These are phyloP conservation scores for Sugiyamaella novakii DNA, from an alignment of 1,139 yeast genomes.

Conservation along the genomic window DNA sequence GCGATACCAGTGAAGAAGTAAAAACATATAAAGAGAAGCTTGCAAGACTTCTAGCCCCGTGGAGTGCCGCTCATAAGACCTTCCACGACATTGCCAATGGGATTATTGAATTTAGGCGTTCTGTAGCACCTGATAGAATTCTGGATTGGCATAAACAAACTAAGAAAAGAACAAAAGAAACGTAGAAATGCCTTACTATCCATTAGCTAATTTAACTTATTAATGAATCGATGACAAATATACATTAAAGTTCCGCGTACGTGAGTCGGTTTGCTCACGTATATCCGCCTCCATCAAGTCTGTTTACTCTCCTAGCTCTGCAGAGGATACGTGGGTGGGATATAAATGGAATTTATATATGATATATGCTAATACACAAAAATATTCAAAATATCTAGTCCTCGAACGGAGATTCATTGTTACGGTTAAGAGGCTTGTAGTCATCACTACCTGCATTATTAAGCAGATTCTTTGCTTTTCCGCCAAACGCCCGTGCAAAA, in stretches of 20 bases:
- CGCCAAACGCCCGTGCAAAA: conserved; percentile 12
- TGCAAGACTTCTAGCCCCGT: conserved; percentile 8
- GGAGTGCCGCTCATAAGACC: conserved; percentile 3
- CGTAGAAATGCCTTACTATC: too few species aligned
- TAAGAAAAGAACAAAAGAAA: conserved; percentile 2
- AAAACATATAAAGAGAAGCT: conserved; percentile 29
- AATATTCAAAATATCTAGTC: neutral
- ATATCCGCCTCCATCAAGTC: too few species aligned
- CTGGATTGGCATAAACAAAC: conserved; percentile 17
- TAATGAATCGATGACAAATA: conserved; percentile 1
- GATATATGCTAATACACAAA: neutral
- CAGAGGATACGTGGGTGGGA: too few species aligned
- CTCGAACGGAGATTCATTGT: conserved; percentile 11
- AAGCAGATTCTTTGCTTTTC: neutral
- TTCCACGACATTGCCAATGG: conserved; percentile 25
- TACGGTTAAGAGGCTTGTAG: conserved; percentile 17
- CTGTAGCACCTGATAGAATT: conserved; percentile 14
- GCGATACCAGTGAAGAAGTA: conserved; percentile 30
- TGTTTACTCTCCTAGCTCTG: too few species aligned
- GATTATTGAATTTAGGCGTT: conserved; percentile 16
- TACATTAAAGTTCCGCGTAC: too few species aligned
- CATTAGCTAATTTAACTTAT: neutral
- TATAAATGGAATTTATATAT: conserved; percentile 4
- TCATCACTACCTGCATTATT: conserved; percentile 9
- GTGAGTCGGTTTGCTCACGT: too few species aligned